Evolutionary conservation across 1,139 yeast genomes (phyloP).

Genomic region (Protomyces pachydermus): DNA sequence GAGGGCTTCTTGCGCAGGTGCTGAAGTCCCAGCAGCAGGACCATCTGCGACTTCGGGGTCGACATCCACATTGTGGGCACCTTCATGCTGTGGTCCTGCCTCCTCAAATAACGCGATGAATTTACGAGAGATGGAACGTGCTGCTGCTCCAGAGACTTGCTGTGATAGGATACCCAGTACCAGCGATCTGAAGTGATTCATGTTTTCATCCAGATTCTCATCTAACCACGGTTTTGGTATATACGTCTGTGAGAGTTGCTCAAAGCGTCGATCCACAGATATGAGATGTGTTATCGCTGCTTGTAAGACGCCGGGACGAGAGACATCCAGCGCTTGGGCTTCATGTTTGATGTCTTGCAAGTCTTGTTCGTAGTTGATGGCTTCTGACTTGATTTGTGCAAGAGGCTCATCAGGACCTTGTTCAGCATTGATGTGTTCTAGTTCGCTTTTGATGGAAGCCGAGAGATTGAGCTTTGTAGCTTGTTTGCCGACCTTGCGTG

Average conservation of each 20-base stretch:
- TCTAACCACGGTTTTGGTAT: conserved; percentile 30
- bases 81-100: background rate
- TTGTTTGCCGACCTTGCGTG: background rate
- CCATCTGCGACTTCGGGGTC: conserved; percentile 23
- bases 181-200: conserved; percentile 29
- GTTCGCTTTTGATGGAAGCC: background rate
- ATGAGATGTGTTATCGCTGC: conserved; percentile 10
- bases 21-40: conserved; percentile 1
- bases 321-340: background rate
- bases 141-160: conserved; percentile 84
- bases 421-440: background rate
- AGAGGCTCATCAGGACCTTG: background rate
- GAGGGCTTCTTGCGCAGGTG: conserved; percentile 15
- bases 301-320: background rate
- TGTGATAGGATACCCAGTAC: conserved; percentile 41
- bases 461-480: background rate
- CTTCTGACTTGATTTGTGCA: background rate
- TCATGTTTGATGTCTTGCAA: background rate
- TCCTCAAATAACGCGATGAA: conserved; percentile 45
- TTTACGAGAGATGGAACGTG: conserved; percentile 54
- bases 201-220: conserved; percentile 28
- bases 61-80: conserved; percentile 5
- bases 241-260: conserved; percentile 25
- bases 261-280: conserved; percentile 30
- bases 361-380: background rate